Evolutionary conservation across 495 filamentous ascomycete genomes (phyloP), one percentile per base, ranked within the genome.

Genomic region (Daldinia bambusicola): DNA sequence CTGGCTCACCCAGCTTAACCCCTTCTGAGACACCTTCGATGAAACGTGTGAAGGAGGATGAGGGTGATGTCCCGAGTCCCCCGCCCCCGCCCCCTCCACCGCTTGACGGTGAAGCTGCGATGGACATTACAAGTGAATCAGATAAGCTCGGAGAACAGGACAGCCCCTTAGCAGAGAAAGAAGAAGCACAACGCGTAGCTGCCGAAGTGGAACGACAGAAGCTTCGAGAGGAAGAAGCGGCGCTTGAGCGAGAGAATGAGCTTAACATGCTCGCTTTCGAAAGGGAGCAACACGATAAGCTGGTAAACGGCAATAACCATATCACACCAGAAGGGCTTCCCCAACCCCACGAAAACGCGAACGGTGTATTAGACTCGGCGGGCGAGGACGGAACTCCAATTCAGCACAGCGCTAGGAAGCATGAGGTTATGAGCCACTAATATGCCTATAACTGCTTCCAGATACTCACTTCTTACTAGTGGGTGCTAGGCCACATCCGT

Each of bases 11-110:
- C 1, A 73, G 74, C 13, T 63, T 75, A 37, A 78, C 81, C 0
- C 73, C 80, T 5, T 81, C 83, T 31, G 86, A 85, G 67, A 79
- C 78, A 0, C 82, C 80, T 7, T 82, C 80, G 0, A 57, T 80
- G 32, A 87, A 87, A 70, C 81, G 85, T 2, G 67, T 84, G 16
- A 87, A 84, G 62, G 83, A 85, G 34, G 80, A 84, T 10, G 82
- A 81, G 18, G 71, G 57, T 5, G 76, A 74, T 36, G 66, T 71
- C 32, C 63, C 72, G 6, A 74, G 75, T 31, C 81, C 74, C 7
- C 72, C 74, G 4, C 70, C 81, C 34, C 80, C 75, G 16, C 82
- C 83, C 1, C 81, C 82, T 2, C 83, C 83, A 18, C 84, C 84
- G 2, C 77, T 72, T 13, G 70, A 82, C 6, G 78, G 70, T 51